A percentile compares a stretch with the other conserved stretches of the same genome.
Conservation (phyloP, 345 rosid species). For the Eucalyptus sideroxylon region DNA sequence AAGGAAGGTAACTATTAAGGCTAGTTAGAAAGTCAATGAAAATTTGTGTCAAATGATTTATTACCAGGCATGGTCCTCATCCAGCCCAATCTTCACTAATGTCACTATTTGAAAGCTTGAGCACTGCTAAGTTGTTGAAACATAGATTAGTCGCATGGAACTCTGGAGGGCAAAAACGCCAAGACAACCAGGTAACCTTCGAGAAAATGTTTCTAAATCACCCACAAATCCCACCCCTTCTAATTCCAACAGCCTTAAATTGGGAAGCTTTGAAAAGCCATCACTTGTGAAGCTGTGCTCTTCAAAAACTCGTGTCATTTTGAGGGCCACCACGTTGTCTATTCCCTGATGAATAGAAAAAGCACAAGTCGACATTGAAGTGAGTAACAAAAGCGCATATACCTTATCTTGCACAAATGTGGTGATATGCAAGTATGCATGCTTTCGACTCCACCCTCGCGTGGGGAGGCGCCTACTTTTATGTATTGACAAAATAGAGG, state of each 20-base stretch:
- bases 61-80: background rate
- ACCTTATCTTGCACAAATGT: background rate
- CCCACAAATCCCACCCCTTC: background rate
- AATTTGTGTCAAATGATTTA: background rate
- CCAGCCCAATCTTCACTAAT: background rate
- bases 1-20: background rate
- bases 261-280: background rate
- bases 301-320: rapidly evolving
- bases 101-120: background rate
- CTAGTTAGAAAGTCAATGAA: background rate
- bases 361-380: background rate
- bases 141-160: background rate
- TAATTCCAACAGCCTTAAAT: background rate
- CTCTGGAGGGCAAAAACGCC: background rate
- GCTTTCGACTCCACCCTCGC: background rate
- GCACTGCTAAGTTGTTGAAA: background rate
- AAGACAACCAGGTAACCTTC: background rate
- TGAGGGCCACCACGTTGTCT: background rate
- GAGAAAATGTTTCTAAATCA: background rate
- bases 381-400: no score
- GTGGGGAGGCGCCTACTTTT: background rate
- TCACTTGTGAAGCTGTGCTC: background rate
- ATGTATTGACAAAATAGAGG: rapidly evolving
- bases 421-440: background rate
- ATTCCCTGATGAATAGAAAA: background rate